Percentiles rank a stretch among this genome's conserved stretches.
Conservation (phyloP, 257 asterid genomes). For the Salvia rosmarinus region DNA sequence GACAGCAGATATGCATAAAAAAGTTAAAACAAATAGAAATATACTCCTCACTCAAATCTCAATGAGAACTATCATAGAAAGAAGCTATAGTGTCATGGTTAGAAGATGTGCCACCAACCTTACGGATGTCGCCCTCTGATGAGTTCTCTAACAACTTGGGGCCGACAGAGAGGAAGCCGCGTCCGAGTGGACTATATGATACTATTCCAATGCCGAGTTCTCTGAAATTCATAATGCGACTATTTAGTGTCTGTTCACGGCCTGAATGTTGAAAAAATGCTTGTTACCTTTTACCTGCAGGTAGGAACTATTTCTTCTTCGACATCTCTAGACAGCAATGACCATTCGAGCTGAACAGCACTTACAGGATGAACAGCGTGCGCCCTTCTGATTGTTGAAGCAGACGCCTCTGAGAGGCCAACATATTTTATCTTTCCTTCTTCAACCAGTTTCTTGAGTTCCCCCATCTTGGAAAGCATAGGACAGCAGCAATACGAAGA, state of each 20-base stretch:
- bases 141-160: slow-evolving; percentile 28
- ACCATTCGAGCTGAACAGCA: slow-evolving; percentile 71
- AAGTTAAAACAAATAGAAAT: too few species aligned
- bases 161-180: slow-evolving; percentile 44
- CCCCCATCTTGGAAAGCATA: slow-evolving; percentile 56
- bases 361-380: slow-evolving; percentile 76
- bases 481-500: background rate
- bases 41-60: too few species aligned
- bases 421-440: slow-evolving; percentile 73
- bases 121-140: slow-evolving; percentile 34
- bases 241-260: background rate
- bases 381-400: slow-evolving; percentile 73
- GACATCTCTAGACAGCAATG: slow-evolving; percentile 59
- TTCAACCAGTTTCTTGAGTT: slow-evolving; percentile 67
- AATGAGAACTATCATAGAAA: too few species aligned
- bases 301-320: slow-evolving; percentile 64
- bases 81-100: too few species aligned
- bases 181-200: slow-evolving; percentile 47
- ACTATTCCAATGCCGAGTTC: slow-evolving; percentile 52
- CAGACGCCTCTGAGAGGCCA: slow-evolving; percentile 78
- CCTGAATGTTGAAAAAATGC: too few species aligned
- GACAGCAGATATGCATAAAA: too few species aligned
- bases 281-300: too few species aligned
- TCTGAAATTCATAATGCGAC: slow-evolving; percentile 31
- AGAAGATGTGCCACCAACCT: too few species aligned